These are phyloP conservation scores for Stylonectria norvegica DNA, from an alignment of 2,329 filamentous ascomycete genomes.

Conservation along the genomic window DNA sequence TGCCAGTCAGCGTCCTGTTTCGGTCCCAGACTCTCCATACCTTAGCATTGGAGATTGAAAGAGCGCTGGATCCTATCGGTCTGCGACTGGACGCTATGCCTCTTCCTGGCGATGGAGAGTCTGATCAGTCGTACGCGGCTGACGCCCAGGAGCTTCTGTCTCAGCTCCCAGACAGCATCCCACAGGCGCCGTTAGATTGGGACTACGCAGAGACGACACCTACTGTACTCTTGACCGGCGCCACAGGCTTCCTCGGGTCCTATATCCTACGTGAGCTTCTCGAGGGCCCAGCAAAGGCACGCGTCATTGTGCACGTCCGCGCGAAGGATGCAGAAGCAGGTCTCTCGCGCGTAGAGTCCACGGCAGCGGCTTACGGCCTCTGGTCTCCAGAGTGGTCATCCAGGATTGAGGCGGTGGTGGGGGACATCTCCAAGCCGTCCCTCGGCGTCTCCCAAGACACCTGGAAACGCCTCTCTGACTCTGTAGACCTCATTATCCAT, in stretches of 20 bases:
- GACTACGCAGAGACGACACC: slow-evolving; percentile 27
- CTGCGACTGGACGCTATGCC: too few relatives aligned
- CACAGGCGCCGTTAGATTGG: slow-evolving; percentile 35
- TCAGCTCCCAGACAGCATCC: slow-evolving; percentile 43
- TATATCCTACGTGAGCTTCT: slow-evolving; percentile 77
- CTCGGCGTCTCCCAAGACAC: slow-evolving; percentile 66
- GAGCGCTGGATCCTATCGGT: slow-evolving; percentile 24
- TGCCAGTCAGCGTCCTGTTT: slow-evolving; percentile 33
- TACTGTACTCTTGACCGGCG: slow-evolving; percentile 80
- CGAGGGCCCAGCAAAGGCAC: slow-evolving; percentile 33
- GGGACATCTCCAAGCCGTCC: slow-evolving; percentile 68
- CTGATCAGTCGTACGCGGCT: slow-evolving; percentile 50
- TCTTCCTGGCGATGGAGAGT: slow-evolving; percentile 14
- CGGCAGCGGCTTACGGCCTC: slow-evolving; percentile 72
- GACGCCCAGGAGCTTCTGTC: slow-evolving; percentile 50
- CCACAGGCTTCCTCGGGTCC: slow-evolving; percentile 73
- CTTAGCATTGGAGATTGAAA: slow-evolving; percentile 31
- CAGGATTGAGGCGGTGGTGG: slow-evolving; percentile 65
- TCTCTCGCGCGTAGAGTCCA: slow-evolving; percentile 61
- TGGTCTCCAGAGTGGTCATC: slow-evolving; percentile 68
- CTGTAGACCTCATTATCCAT: slow-evolving; percentile 73
- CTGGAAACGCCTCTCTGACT: slow-evolving; percentile 63
- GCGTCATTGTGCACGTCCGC: slow-evolving; percentile 72
- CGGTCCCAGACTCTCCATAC: slow-evolving; percentile 26
- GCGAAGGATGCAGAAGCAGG: slow-evolving; percentile 59